Evolutionary conservation across 305 asterid species (phyloP).

Genomic region (Solanum hybrid): DNA sequence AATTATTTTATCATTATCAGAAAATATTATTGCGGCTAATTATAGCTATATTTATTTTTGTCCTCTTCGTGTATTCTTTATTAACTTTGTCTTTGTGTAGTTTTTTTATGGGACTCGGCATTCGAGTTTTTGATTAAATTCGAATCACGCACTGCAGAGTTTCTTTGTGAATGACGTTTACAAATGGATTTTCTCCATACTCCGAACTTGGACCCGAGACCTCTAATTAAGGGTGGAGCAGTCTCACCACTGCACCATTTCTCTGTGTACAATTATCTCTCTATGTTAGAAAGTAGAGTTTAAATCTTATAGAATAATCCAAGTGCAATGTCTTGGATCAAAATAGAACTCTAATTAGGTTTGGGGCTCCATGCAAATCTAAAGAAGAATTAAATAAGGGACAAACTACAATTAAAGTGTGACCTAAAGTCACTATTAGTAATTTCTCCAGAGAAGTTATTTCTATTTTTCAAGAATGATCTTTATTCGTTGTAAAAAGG

Average conservation of each 20-base stretch:
- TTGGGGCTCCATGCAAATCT: slow-evolving; percentile 50
- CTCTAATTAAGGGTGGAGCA: no score
- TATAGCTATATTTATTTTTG: not conserved
- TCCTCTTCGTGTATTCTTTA: not conserved
- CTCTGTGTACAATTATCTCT: not conserved
- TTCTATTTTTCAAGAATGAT: not conserved
- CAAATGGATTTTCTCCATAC: rapidly evolving
- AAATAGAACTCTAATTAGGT: slow-evolving; percentile 17
- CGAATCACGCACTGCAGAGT: rapidly evolving
- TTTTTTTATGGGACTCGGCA: no score
- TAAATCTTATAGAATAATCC: not conserved
- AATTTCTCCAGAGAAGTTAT: not conserved
- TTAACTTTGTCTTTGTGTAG: not conserved
- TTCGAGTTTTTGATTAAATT: no score
- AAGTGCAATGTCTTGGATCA: not conserved
- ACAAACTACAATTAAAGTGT: not conserved
- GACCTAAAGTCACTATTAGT: not conserved
- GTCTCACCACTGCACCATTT: no score
- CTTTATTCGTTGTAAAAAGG: not conserved
- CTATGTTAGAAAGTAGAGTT: not conserved
- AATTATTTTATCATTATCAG: not conserved
- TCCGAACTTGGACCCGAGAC: rapidly evolving
- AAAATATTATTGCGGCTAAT: not conserved
- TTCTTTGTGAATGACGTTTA: no score
- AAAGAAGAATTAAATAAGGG: slow-evolving; percentile 9